Evolutionary conservation across 2,329 filamentous ascomycete genomes (phyloP).

Genomic region (Aureobasidium sp.): DNA sequence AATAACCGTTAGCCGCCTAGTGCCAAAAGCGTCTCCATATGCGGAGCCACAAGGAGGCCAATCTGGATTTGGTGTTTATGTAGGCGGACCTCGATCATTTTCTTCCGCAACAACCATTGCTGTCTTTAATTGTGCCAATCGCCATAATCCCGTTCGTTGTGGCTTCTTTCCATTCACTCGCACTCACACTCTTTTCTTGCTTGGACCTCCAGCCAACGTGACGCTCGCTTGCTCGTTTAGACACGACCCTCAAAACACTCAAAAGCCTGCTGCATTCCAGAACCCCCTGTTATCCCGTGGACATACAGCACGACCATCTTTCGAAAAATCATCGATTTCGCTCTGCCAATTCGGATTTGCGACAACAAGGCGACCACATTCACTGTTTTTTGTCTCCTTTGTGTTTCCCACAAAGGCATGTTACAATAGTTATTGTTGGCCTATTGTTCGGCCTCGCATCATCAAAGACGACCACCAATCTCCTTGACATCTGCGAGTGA

Average conservation of each 20-base stretch:
- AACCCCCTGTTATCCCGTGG: conserved; percentile 5
- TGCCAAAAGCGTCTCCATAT: background rate
- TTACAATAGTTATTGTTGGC: conserved; percentile 12
- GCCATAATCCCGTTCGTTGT: background rate
- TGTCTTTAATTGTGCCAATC: conserved; percentile 11
- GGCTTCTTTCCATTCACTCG: background rate
- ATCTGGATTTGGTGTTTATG: conserved; percentile 12
- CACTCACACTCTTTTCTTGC: conserved; percentile 7
- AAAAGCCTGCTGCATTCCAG: conserved; percentile 7
- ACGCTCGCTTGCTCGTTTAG: background rate
- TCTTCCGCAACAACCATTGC: conserved; percentile 3
- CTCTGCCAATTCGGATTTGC: background rate
- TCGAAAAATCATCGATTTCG: background rate
- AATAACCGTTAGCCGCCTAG: conserved; percentile 12
- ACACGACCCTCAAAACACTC: background rate
- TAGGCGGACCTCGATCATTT: conserved; percentile 8
- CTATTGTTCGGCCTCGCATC: conserved; percentile 10
- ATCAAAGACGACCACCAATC: conserved; percentile 7
- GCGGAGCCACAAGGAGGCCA: conserved; percentile 9
- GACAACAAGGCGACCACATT: background rate
- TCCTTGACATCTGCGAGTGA: conserved; percentile 10
- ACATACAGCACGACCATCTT: conserved; percentile 2
- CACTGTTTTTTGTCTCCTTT: conserved; percentile 1
- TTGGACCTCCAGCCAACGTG: background rate
- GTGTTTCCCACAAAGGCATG: conserved; percentile 6